phyloP scores from a whole-genome alignment of 2,329 filamentous ascomycete species.

The Madurella mycetomatis region DNA sequence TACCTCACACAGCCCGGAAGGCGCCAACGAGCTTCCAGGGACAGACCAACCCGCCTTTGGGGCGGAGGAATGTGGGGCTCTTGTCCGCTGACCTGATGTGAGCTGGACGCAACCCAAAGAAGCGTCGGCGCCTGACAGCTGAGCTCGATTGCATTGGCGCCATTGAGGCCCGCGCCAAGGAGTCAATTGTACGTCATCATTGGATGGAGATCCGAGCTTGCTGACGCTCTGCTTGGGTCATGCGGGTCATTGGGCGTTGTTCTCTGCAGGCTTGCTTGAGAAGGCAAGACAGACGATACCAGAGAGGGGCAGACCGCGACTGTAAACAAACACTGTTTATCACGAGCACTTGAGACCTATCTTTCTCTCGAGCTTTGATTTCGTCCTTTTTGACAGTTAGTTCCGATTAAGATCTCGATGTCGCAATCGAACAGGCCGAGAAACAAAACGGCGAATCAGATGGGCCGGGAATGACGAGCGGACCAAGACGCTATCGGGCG shows the following conservation, averaged over 20 bases:
- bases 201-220: slow-evolving; percentile 17
- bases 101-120: slow-evolving; percentile 19
- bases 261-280: slow-evolving; percentile 1
- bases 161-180: slow-evolving; percentile 11
- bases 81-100: slow-evolving; percentile 20
- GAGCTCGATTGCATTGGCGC: slow-evolving; percentile 15
- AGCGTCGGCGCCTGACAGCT: slow-evolving; percentile 16
- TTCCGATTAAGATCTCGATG: slow-evolving; percentile 11
- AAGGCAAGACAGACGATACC: not conserved
- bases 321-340: slow-evolving; percentile 20
- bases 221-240: slow-evolving; percentile 11
- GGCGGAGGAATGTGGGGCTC: slow-evolving; percentile 14
- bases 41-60: slow-evolving; percentile 12
- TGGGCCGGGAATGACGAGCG: slow-evolving; percentile 6
- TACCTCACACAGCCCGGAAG: not conserved
- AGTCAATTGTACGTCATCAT: slow-evolving; percentile 13
- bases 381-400: not conserved
- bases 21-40: slow-evolving; percentile 1
- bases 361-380: not conserved
- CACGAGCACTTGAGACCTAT: not conserved
- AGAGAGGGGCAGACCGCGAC: too few relatives aligned
- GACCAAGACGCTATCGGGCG: slow-evolving; percentile 11
- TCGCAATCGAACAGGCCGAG: slow-evolving; percentile 7
- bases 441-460: slow-evolving; percentile 6
- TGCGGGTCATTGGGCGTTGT: slow-evolving; percentile 18